These are phyloP conservation scores for Dichomitus squalens DNA, from an alignment of 1,284 basidiomycete species.

Conservation along the genomic window DNA sequence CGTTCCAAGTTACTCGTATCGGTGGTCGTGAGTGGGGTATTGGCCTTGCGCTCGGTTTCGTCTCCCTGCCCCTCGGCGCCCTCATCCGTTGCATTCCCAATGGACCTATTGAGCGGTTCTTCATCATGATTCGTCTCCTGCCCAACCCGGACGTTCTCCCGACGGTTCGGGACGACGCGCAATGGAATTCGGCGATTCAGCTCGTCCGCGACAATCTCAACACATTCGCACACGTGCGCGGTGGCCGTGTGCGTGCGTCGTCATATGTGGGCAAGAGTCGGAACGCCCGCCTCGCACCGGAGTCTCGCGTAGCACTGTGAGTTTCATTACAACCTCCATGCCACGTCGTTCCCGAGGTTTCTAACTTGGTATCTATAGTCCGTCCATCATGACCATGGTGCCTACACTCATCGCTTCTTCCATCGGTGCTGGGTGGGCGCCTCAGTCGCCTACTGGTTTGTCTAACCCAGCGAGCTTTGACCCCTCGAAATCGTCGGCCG, in stretches of 20 bases:
- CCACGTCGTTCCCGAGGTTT: constrained; percentile 5
- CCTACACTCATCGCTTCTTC: constrained; percentile 86
- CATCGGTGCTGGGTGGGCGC: constrained; percentile 80
- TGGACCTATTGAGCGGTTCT: constrained; percentile 73
- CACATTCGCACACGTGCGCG: constrained; percentile 81
- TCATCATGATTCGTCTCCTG: constrained; percentile 70
- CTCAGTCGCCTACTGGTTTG: constrained; percentile 55
- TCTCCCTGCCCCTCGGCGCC: constrained; percentile 88
- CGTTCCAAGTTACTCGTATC: constrained; percentile 88
- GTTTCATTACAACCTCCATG: constrained; percentile 17
- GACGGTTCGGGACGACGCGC: constrained; percentile 57
- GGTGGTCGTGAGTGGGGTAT: constrained; percentile 91
- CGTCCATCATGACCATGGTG: constrained; percentile 84
- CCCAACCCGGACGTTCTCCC: constrained; percentile 73
- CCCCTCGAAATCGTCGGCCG: constrained; percentile 78
- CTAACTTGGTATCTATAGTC: constrained; percentile 39
- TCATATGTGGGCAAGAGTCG: constrained; percentile 83
- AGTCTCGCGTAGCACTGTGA: constrained; percentile 41
- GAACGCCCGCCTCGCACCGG: constrained; percentile 52
- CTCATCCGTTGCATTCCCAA: constrained; percentile 86
- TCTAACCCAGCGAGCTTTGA: constrained; percentile 77
- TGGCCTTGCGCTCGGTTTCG: constrained; percentile 82
- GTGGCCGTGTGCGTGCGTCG: constrained; percentile 83
- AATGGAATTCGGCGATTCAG: constrained; percentile 75
- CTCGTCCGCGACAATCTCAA: constrained; percentile 85